phyloP scores from a whole-genome alignment of 1,284 basidiomycete genomes.

The Termitomyces sp. region DNA sequence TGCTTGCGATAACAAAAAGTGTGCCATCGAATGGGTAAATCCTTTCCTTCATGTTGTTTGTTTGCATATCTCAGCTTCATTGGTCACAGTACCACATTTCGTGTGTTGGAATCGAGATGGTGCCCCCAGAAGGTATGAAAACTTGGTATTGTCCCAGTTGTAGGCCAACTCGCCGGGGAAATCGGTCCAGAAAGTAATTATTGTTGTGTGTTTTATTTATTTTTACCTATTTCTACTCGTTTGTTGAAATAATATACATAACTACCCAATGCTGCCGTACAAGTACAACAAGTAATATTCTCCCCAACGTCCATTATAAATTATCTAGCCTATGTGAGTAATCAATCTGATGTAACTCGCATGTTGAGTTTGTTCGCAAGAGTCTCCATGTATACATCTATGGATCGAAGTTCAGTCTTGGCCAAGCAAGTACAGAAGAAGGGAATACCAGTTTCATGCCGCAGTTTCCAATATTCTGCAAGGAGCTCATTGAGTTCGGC shows the following conservation, averaged over 20 bases:
- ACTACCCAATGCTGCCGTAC: not conserved
- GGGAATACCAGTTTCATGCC: slow-evolving; percentile 66
- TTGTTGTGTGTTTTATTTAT: not conserved
- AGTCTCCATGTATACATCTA: slow-evolving; percentile 79
- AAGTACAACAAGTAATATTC: not conserved
- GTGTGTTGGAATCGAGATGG: slow-evolving; percentile 58
- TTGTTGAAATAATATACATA: not conserved
- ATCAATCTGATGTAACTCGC: slow-evolving; percentile 31
- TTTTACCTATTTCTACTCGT: not conserved
- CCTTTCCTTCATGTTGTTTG: not conserved
- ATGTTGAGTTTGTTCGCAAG: slow-evolving; percentile 66
- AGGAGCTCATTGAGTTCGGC: slow-evolving; percentile 72
- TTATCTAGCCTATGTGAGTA: not conserved
- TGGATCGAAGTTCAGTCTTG: slow-evolving; percentile 3
- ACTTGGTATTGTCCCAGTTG: slow-evolving; percentile 76
- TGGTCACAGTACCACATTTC: slow-evolving; percentile 62
- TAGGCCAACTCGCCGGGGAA: slow-evolving; percentile 23
- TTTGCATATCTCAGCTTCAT: not conserved
- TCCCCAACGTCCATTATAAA: not conserved
- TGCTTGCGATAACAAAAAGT: slow-evolving; percentile 67
- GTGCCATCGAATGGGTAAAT: slow-evolving; percentile 74
- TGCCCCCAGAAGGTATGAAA: slow-evolving; percentile 44
- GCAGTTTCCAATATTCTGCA: slow-evolving; percentile 73
- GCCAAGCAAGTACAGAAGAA: not conserved
- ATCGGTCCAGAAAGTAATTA: slow-evolving; percentile 15